Conservation (phyloP, 306 rosid species). For the Rubus parviflorus region DNA sequence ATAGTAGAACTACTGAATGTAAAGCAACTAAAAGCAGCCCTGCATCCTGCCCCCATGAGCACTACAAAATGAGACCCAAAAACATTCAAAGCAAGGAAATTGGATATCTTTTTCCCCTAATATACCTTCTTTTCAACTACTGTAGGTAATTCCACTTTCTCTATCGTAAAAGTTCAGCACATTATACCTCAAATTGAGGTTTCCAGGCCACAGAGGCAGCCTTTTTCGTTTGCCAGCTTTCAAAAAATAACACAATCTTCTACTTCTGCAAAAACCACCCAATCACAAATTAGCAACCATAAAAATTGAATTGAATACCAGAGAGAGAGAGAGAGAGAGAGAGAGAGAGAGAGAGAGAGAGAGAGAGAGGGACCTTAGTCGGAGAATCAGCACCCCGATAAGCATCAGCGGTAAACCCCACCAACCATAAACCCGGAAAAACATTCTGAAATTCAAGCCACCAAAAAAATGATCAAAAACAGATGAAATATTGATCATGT, state of each 20-base stretch:
- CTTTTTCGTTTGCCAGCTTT: not conserved
- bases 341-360: not conserved
- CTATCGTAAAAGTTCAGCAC: slow-evolving; percentile 52
- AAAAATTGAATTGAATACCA: not conserved
- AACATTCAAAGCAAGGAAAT: slow-evolving; percentile 28
- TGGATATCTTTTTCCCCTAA: slow-evolving; percentile 11
- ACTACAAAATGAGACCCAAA: slow-evolving; percentile 11
- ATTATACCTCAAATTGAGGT: slow-evolving; percentile 49
- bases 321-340: not conserved
- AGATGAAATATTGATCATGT: not conserved
- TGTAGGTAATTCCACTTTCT: slow-evolving; percentile 28
- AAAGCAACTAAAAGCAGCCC: slow-evolving; percentile 33
- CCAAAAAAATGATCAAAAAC: not conserved
- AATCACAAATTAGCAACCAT: not conserved
- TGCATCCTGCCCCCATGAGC: slow-evolving; percentile 33
- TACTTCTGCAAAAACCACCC: slow-evolving; percentile 56
- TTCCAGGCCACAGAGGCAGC: slow-evolving; percentile 30
- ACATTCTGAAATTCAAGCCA: slow-evolving; percentile 43
- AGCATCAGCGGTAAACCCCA: slow-evolving; percentile 70
- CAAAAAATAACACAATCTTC: slow-evolving; percentile 16
- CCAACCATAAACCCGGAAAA: slow-evolving; percentile 94
- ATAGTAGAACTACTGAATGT: slow-evolving; percentile 37
- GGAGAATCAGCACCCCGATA: slow-evolving; percentile 61
- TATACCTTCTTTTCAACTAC: slow-evolving; percentile 22
- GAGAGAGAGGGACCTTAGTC: slow-evolving; percentile 49